Conservation (phyloP, 2,329 filamentous ascomycete genomes). For the Epicoccum sorghinum region DNA sequence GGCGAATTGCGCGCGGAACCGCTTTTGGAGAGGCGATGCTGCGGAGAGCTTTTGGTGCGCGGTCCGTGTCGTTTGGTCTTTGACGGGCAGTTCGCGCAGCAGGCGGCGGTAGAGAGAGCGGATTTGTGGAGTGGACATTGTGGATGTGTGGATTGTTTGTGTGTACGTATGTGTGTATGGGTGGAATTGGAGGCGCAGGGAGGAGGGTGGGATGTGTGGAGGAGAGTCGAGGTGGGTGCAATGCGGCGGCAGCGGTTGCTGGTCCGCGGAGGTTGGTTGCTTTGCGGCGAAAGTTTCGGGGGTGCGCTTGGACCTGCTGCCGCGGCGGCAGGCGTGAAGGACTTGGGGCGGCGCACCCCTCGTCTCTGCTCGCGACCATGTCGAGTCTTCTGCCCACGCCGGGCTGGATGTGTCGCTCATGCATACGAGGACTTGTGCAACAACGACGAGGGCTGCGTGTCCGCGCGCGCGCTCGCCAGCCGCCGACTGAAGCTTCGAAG, state of each 20-base stretch:
- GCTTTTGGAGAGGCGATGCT: conserved; percentile 72
- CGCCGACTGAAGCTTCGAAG: background rate
- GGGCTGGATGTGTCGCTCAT: conserved; percentile 2
- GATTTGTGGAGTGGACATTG: conserved; percentile 57
- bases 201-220: background rate
- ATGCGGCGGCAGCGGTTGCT: too few species aligned
- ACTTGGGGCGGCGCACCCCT: background rate
- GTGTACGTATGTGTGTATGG: too few species aligned
- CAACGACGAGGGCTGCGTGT: conserved; percentile 7
- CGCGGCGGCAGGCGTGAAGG: background rate
- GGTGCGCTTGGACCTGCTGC: conserved; percentile 6
- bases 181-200: background rate
- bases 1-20: conserved; percentile 69
- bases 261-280: background rate
- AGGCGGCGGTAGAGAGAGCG: conserved; percentile 86
- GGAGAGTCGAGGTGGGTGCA: too few species aligned
- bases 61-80: conserved; percentile 22
- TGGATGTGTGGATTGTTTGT: background rate
- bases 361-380: background rate
- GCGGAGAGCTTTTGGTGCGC: conserved; percentile 52
- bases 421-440: background rate
- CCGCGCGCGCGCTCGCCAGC: conserved; percentile 5
- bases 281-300: conserved; percentile 17
- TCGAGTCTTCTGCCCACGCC: conserved; percentile 3
- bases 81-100: conserved; percentile 81